Conservation (phyloP, 495 filamentous ascomycete species). For the Penicillium roqueforti region DNA sequence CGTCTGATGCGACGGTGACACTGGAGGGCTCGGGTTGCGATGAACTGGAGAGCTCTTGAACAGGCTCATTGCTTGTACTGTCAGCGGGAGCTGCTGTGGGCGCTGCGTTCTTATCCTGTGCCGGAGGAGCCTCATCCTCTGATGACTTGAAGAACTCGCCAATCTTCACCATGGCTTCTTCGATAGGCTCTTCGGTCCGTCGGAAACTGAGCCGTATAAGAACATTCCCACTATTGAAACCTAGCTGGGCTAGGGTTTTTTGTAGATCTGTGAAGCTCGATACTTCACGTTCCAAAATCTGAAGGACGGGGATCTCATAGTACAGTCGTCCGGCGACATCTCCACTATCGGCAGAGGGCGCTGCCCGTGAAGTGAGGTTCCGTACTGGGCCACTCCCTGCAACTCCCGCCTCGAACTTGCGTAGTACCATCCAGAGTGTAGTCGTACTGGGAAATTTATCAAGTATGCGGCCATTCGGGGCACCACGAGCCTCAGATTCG, state of each 20-base stretch:
- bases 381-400: conserved; percentile 49
- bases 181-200: conserved; percentile 70
- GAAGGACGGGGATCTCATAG: conserved; percentile 81
- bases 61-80: conserved; percentile 19
- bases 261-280: conserved; percentile 75
- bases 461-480: conserved; percentile 58
- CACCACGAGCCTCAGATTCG: conserved; percentile 54
- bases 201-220: conserved; percentile 74
- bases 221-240: conserved; percentile 75
- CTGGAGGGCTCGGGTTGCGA: conserved; percentile 8
- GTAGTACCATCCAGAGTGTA: conserved; percentile 79
- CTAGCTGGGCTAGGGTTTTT: conserved; percentile 81
- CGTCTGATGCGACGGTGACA: background rate
- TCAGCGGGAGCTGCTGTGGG: conserved; percentile 12
- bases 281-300: conserved; percentile 73
- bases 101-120: conserved; percentile 5
- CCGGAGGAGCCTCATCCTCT: conserved; percentile 30
- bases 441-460: conserved; percentile 83
- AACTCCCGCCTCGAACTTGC: conserved; percentile 75
- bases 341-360: conserved; percentile 53
- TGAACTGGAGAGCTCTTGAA: conserved; percentile 3
- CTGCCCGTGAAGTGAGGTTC: conserved; percentile 78
- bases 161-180: conserved; percentile 81
- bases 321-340: conserved; percentile 69
- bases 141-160: conserved; percentile 57